Conservation (phyloP, 192 early-diverging fungal species). For the Spizellomyces sp. region DNA sequence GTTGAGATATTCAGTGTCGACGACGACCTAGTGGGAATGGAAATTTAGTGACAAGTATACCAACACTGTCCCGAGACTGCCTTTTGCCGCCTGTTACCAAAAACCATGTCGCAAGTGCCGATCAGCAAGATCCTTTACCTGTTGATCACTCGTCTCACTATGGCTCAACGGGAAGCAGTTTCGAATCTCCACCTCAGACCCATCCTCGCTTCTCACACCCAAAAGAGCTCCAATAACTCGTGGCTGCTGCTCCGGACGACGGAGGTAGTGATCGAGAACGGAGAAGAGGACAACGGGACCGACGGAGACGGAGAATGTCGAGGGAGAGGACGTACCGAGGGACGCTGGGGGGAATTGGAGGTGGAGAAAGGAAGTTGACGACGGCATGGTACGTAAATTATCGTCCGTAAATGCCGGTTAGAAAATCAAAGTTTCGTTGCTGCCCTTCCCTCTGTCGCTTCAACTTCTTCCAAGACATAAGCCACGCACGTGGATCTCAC, state of each 20-base stretch:
- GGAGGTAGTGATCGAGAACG: conserved; percentile 89
- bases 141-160: conserved; percentile 69
- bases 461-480: neutral
- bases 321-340: neutral
- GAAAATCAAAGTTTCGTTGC: neutral
- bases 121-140: too few species aligned
- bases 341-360: conserved; percentile 10
- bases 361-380: conserved; percentile 17
- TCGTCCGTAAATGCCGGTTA: neutral
- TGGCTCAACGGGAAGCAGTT: conserved; percentile 85
- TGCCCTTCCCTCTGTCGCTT: neutral
- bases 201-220: conserved; percentile 86
- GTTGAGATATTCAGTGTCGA: conserved; percentile 89
- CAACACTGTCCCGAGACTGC: too few species aligned
- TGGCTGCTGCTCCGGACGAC: conserved; percentile 79
- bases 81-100: too few species aligned
- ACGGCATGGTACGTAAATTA: neutral
- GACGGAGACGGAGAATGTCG: conserved; percentile 59
- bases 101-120: too few species aligned
- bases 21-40: conserved; percentile 56
- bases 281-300: conserved; percentile 88
- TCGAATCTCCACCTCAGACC: conserved; percentile 83
- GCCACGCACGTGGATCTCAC: neutral
- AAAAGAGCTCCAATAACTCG: conserved; percentile 90
- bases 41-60: too few species aligned